phyloP scores from a whole-genome alignment of 139 green algal species.

The Chlorella sp. region DNA sequence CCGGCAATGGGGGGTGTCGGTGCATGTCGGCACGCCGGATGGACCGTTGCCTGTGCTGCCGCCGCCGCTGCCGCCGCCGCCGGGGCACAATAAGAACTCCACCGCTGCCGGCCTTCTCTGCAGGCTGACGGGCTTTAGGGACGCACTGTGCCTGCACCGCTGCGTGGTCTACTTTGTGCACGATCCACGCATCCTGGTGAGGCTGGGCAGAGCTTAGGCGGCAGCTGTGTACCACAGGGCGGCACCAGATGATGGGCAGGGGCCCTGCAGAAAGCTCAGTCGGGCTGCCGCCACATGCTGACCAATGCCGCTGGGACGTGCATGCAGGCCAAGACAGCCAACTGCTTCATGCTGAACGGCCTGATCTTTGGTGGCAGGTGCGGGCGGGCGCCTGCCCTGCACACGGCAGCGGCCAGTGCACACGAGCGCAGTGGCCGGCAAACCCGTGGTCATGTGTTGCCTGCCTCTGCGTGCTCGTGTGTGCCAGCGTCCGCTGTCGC shows the following conservation, averaged over 20 bases:
- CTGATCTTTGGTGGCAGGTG: slow-evolving; percentile 76
- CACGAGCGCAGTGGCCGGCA: too few species aligned
- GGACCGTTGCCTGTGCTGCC: too few species aligned
- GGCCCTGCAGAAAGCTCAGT: too few species aligned
- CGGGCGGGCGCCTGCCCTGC: too few species aligned
- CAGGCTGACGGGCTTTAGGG: slow-evolving; percentile 48
- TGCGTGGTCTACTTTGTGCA: slow-evolving; percentile 54
- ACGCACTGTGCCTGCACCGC: slow-evolving; percentile 45
- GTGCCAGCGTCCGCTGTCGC: background rate
- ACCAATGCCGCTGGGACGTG: background rate
- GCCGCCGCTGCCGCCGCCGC: too few species aligned
- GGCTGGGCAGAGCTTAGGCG: background rate
- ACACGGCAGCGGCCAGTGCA: too few species aligned
- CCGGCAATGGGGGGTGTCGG: too few species aligned
- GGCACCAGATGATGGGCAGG: too few species aligned
- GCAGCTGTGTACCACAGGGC: too few species aligned
- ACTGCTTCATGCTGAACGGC: slow-evolving; percentile 72
- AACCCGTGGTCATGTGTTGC: too few species aligned
- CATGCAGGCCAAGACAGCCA: slow-evolving; percentile 56
- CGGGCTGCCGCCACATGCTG: too few species aligned
- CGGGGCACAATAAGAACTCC: background rate
- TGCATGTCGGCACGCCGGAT: too few species aligned
- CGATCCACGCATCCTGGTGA: slow-evolving; percentile 53
- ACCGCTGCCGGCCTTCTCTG: background rate
- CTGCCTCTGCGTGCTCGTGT: background rate